phyloP scores from a whole-genome alignment of 1,139 yeast species.

The Pichia terricola region DNA sequence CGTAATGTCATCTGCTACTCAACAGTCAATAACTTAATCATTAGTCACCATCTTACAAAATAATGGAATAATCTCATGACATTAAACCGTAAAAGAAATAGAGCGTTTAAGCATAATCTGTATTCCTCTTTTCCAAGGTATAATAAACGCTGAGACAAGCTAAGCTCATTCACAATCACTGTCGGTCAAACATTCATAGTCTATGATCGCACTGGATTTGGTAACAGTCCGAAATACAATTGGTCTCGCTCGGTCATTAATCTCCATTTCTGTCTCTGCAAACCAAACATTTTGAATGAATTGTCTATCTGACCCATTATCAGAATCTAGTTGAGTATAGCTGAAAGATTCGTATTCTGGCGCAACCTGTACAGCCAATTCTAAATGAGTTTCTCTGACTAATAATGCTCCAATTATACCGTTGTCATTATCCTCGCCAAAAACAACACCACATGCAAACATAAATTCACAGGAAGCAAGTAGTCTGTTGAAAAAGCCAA shows the following conservation, averaged over 20 bases:
- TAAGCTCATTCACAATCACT: no score
- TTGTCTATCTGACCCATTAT: conserved; percentile 58
- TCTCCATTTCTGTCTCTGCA: conserved; percentile 69
- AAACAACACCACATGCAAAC: conserved; percentile 90
- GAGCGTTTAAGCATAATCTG: no score
- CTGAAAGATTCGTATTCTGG: conserved; percentile 95
- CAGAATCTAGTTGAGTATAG: conserved; percentile 57
- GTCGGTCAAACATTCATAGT: no score
- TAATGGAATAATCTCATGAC: no score
- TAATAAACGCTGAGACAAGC: no score
- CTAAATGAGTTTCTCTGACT: conserved; percentile 86
- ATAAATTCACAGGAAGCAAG: conserved; percentile 84
- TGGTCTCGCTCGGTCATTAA: conserved; percentile 57
- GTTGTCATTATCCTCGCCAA: conserved; percentile 97
- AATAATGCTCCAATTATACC: conserved; percentile 94
- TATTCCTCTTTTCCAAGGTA: no score
- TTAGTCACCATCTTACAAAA: no score
- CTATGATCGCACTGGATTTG: conserved; percentile 32
- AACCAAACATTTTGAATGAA: conserved; percentile 72
- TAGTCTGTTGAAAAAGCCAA: conserved; percentile 97
- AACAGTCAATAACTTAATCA: no score
- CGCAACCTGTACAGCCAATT: conserved; percentile 94
- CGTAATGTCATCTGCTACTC: no score
- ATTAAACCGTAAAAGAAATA: no score
- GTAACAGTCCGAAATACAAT: conserved; percentile 78